Conservation (phyloP, 306 rosid genomes). For the Cicer judaicum region DNA sequence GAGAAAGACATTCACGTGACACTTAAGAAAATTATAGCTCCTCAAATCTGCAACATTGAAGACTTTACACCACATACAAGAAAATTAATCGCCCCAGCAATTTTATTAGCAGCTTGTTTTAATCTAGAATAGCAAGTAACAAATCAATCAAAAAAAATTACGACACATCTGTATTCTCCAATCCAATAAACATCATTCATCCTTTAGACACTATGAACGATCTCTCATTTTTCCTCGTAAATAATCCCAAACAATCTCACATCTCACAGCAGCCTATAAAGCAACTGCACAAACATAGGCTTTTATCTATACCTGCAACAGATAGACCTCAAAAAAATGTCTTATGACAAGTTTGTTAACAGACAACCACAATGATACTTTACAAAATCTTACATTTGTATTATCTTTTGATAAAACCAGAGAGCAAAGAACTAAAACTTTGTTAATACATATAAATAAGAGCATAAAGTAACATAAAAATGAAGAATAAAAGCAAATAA, state of each 20-base stretch:
- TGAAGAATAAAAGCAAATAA: constrained; percentile 57
- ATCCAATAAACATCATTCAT: background rate
- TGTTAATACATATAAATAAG: constrained; percentile 46
- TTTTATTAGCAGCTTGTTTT: background rate
- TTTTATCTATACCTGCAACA: constrained; percentile 15
- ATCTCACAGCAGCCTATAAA: constrained; percentile 17
- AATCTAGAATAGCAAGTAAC: background rate
- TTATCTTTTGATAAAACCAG: constrained; percentile 31
- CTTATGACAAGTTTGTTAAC: constrained; percentile 8
- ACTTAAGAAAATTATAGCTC: background rate
- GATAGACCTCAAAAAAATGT: constrained; percentile 3
- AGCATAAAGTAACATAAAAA: constrained; percentile 53
- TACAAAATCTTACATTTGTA: constrained; percentile 41
- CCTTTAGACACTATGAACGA: background rate
- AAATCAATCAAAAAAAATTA: background rate
- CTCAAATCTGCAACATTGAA: too few relatives aligned
- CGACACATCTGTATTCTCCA: background rate
- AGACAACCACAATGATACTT: constrained; percentile 33
- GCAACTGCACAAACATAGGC: constrained; percentile 5
- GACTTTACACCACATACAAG: background rate
- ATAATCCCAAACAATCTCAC: background rate
- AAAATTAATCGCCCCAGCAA: background rate
- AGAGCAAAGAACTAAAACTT: constrained; percentile 36
- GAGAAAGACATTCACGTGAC: background rate
- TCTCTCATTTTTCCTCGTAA: background rate